A percentile compares a stretch with the other conserved stretches of the same genome.
These are phyloP conservation scores for Fusarium clavum DNA, from an alignment of 2,329 filamentous ascomycete genomes.

Conservation along the genomic window DNA sequence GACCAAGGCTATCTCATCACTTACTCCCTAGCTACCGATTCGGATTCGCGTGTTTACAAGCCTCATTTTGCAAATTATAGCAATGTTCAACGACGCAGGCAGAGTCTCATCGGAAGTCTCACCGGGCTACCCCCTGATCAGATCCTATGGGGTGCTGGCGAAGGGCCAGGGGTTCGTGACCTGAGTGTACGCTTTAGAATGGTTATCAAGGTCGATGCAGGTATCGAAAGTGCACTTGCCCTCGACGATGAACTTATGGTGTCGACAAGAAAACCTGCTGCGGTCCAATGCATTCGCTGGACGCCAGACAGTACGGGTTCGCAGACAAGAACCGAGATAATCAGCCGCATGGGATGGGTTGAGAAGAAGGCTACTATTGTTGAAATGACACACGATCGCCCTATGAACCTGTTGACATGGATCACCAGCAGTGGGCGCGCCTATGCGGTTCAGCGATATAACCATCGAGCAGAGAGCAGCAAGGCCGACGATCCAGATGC, in stretches of 20 bases:
- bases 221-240: conserved; percentile 87
- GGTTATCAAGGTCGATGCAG: conserved; percentile 98
- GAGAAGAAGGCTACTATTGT: conserved; percentile 79
- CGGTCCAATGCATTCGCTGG: conserved; percentile 98
- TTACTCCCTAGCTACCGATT: conserved; percentile 89
- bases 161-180: conserved; percentile 84
- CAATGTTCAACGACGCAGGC: conserved; percentile 71
- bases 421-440: conserved; percentile 87
- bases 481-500: conserved; percentile 60
- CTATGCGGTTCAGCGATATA: conserved; percentile 86
- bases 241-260: conserved; percentile 94
- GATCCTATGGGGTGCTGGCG: conserved; percentile 80
- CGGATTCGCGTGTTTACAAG: conserved; percentile 85
- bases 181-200: conserved; percentile 93
- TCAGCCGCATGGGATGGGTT: conserved; percentile 88
- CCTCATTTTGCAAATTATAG: conserved; percentile 78
- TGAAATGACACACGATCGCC: conserved; percentile 93
- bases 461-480: conserved; percentile 53
- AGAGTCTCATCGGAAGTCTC: conserved; percentile 70
- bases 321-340: conserved; percentile 90
- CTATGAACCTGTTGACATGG: conserved; percentile 97
- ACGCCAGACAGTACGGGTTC: conserved; percentile 82
- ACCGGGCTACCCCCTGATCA: conserved; percentile 68
- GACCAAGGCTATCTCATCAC: conserved; percentile 89
- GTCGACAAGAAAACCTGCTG: conserved; percentile 88